Evolutionary conservation across 176 grass and related monocot genomes (phyloP).

Genomic region (Rhipidocladum racemiflorum): DNA sequence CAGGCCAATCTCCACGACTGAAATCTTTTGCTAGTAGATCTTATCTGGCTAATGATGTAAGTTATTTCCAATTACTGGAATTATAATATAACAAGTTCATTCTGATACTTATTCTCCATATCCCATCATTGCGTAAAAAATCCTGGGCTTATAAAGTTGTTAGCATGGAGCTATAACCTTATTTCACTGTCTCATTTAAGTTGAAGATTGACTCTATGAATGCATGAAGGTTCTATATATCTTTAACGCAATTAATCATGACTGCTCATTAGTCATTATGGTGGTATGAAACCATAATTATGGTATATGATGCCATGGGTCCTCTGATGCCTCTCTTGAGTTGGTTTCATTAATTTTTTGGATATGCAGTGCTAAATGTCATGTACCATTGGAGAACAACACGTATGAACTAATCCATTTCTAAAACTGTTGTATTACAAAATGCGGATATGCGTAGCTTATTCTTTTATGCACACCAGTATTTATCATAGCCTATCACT

Average conservation of each 20-base stretch:
- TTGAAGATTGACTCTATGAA: constrained; percentile 8
- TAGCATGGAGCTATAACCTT: background rate
- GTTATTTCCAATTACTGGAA: constrained; percentile 7
- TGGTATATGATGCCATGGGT: constrained; percentile 4
- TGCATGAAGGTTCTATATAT: constrained; percentile 6
- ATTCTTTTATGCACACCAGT: background rate
- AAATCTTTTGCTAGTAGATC: constrained; percentile 58
- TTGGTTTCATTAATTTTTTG: constrained; percentile 1
- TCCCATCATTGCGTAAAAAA: background rate
- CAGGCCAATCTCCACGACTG: constrained; percentile 57
- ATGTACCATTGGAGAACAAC: background rate
- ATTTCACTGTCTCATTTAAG: constrained; percentile 19
- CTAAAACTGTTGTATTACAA: background rate
- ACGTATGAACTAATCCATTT: background rate
- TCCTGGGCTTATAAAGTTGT: background rate
- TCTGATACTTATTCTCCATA: background rate
- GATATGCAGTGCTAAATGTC: background rate
- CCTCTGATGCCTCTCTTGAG: background rate
- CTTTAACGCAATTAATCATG: background rate
- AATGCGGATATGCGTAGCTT: background rate
- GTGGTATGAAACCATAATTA: background rate
- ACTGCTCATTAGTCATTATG: background rate
- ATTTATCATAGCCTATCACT: background rate
- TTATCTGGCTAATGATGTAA: constrained; percentile 63
- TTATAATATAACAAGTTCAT: background rate